Base-by-base conservation (phyloP, 2,329 filamentous ascomycete genomes). In the Helotiales sp. region DNA sequence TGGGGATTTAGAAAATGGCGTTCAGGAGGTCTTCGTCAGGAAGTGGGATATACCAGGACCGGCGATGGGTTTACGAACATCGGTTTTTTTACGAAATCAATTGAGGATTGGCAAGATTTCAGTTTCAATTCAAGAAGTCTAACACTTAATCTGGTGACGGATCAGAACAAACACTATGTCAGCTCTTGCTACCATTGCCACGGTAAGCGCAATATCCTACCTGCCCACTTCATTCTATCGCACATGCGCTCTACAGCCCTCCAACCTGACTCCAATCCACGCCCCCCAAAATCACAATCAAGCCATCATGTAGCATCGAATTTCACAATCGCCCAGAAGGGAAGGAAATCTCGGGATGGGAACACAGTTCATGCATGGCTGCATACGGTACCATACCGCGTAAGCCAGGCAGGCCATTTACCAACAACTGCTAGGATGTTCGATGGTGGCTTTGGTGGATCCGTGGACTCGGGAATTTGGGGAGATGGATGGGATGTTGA, bases 41-140 rank as follows among this genome's bases (percentile, higher is more conserved):
- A n/a, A n/a, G n/a, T 30, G 50, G 50, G 17, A 54, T 54, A 54
- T 34, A 54, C 50, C 50, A 54, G 28, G 50, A 32, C 28, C n/a
- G n/a, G n/a, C n/a, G n/a, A n/a, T n/a, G n/a, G n/a, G n/a, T n/a
- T n/a, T n/a, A n/a, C n/a, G n/a, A n/a, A n/a, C n/a, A n/a, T n/a
- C n/a, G n/a, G n/a, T n/a, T n/a, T n/a, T n/a, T n/a, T n/a, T n/a
- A n/a, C n/a, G n/a, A n/a, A n/a, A n/a, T n/a, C n/a, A n/a, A n/a
- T n/a, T n/a, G n/a, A n/a, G n/a, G n/a, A n/a, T n/a, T n/a, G n/a
- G n/a, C n/a, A n/a, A n/a, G n/a, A n/a, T n/a, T n/a, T n/a, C n/a
- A n/a, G n/a, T n/a, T n/a, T n/a, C n/a, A 54, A 11, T 54, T 28
- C 40, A 45, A 34, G 24, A 22, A 47, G 17, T n/a, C 5, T n/a